Evolutionary conservation across 495 filamentous ascomycete genomes (phyloP), one percentile per base, ranked within the genome.

Genomic region (Aspergillus conjunctus): DNA sequence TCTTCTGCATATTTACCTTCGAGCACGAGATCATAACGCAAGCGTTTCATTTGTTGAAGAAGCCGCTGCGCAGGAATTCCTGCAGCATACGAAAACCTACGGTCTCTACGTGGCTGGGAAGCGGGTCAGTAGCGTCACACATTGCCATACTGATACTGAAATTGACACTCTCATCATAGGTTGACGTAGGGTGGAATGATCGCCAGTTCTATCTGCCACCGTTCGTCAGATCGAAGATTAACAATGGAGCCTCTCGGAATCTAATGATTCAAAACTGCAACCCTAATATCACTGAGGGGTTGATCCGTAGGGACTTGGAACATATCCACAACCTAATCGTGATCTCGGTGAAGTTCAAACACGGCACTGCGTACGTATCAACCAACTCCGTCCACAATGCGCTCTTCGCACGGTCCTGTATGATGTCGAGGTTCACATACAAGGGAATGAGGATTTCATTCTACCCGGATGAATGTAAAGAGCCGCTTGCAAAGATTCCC

Each of bases 271-370:
- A 78, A 62, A 81, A 81, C 8, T 81, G 81, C 26, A 76, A 81
- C 46, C 69, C 73, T 32, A 81, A 76, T 52, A 80, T 91, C 59
- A 91, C 87, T 0, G 87, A 88, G 56, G 73, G 78, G 4, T 67
- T 76, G 5, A 83, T 96, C 46, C 85, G 89, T 2, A 83, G 88
- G 6, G 88, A 96, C 64, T 73, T 93, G 44, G 88, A 93, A 15
- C 91, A 94, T 67, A 93, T 95, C 62, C 84, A 92, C 70, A 90
- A 91, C 64, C 77, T 93, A 10, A 78, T 88, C 31, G 79, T 96
- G 14, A 81, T 93, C 68, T 83, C 83, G 57, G 76, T 93, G 20
- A 75, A 76, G 34, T 87, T 89, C 69, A 70, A 71, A 45, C 68
- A 77, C 18, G 80, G 78, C 22, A 83, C 84, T 68, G 87, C 81